Evolutionary conservation across 305 asterid species (phyloP).

Genomic region (Lippia alba): DNA sequence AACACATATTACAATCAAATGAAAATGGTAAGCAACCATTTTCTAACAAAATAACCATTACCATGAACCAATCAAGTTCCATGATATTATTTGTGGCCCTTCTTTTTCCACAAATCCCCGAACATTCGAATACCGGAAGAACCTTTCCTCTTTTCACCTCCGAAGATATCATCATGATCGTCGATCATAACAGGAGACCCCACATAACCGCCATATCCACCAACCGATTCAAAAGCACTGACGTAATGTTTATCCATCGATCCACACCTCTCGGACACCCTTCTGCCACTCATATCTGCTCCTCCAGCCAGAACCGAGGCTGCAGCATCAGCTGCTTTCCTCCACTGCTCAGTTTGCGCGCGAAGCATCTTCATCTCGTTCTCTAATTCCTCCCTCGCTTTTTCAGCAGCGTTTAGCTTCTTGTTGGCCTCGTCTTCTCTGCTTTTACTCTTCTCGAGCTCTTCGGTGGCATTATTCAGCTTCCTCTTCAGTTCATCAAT

Average conservation of each 20-base stretch:
- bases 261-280: conserved; percentile 85
- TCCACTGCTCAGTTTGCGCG: conserved; percentile 95
- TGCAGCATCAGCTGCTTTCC: conserved; percentile 98
- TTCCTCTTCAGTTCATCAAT: conserved; percentile 47
- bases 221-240: conserved; percentile 49
- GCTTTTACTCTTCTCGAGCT: conserved; percentile 61
- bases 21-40: conserved; percentile 54
- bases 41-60: conserved; percentile 19
- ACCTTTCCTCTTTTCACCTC: conserved; percentile 75
- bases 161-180: conserved; percentile 61
- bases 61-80: background rate
- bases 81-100: conserved; percentile 67
- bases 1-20: conserved; percentile 30
- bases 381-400: conserved; percentile 65
- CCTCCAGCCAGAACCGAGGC: conserved; percentile 85
- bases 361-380: conserved; percentile 78
- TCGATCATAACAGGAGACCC: conserved; percentile 73
- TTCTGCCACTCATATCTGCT: conserved; percentile 63
- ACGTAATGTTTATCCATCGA: conserved; percentile 87
- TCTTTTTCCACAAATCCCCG: conserved; percentile 96
- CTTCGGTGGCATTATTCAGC: conserved; percentile 47
- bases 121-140: conserved; percentile 80
- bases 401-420: conserved; percentile 61
- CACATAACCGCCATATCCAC: conserved; percentile 54
- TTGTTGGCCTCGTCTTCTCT: conserved; percentile 36